A percentile compares a stretch with the other conserved stretches of the same genome.
phyloP scores from a whole-genome alignment of 768 basidiomycete species.

The Paxillus rubicundulus region DNA sequence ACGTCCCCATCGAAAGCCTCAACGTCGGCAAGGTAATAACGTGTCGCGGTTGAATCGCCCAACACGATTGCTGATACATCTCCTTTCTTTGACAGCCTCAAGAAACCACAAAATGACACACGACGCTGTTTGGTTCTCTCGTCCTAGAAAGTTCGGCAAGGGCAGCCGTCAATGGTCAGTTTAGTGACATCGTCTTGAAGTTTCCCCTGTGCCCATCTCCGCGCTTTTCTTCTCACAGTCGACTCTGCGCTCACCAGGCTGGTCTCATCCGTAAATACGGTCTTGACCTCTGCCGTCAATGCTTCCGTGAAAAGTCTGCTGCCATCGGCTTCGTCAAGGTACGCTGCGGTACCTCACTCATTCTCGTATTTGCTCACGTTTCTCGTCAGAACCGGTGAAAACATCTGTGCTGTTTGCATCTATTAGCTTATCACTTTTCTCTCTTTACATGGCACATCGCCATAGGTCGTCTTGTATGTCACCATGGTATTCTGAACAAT shows the following conservation, averaged over 20 bases:
- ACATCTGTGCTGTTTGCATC: conserved; percentile 8
- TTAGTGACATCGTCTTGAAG: background rate
- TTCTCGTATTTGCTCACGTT: background rate
- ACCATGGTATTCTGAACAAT: conserved; percentile 15
- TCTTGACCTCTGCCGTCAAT: conserved; percentile 95
- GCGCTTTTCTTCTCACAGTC: conserved; percentile 45
- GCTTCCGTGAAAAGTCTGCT: conserved; percentile 94
- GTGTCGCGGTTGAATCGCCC: background rate
- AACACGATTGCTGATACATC: background rate
- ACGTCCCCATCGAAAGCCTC: conserved; percentile 4
- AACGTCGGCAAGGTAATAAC: conserved; percentile 21
- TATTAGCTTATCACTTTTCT: conserved; percentile 5
- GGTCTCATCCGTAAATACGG: conserved; percentile 98
- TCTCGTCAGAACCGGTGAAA: conserved; percentile 46
- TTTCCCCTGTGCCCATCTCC: background rate
- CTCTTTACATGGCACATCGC: background rate
- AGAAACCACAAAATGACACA: conserved; percentile 75
- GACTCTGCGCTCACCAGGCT: conserved; percentile 94
- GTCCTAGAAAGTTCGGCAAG: conserved; percentile 93
- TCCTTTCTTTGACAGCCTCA: background rate
- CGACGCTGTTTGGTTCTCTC: conserved; percentile 98
- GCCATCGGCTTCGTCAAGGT: conserved; percentile 97
- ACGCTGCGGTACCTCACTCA: conserved; percentile 16
- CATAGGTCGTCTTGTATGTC: conserved; percentile 16
- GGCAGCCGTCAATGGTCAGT: conserved; percentile 92